A percentile compares a stretch with the other conserved stretches of the same genome.
Evolutionary conservation across 176 grass and related monocot genomes (phyloP).

Genomic region (Musa troglodytarum): DNA sequence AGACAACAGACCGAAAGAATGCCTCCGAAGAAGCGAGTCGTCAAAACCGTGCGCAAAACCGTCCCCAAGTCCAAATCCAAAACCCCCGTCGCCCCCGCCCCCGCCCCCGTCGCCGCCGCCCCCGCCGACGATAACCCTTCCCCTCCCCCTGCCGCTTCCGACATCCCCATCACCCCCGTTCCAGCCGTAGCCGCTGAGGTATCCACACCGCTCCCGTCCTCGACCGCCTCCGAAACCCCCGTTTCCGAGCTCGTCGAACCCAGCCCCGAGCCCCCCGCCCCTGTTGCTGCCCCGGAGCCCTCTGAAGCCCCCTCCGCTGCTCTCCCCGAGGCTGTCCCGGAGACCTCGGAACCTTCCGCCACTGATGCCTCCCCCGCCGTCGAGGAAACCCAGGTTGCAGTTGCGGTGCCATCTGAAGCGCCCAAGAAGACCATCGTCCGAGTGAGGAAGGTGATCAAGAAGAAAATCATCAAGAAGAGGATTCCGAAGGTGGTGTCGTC

Average conservation of each 20-base stretch:
- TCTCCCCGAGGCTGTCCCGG: not conserved
- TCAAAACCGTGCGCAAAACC: constrained; percentile 23
- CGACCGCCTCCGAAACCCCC: not conserved
- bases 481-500: constrained; percentile 16
- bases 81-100: not conserved
- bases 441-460: constrained; percentile 31
- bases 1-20: not conserved
- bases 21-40: constrained; percentile 44
- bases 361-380: not conserved
- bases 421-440: constrained; percentile 19
- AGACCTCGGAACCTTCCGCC: not conserved
- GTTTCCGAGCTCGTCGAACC: not conserved
- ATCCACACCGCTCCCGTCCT: not conserved
- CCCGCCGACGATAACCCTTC: not conserved
- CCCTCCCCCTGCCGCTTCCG: not conserved
- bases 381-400: not conserved
- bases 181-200: not conserved
- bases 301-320: not conserved
- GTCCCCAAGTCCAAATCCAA: constrained; percentile 13
- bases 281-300: not conserved
- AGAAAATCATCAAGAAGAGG: constrained; percentile 36
- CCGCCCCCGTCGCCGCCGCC: not conserved
- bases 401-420: not conserved
- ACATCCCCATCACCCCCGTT: not conserved
- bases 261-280: not conserved